Conservation (phyloP, 2,329 filamentous ascomycete genomes). For the Alternaria metachromatica region DNA sequence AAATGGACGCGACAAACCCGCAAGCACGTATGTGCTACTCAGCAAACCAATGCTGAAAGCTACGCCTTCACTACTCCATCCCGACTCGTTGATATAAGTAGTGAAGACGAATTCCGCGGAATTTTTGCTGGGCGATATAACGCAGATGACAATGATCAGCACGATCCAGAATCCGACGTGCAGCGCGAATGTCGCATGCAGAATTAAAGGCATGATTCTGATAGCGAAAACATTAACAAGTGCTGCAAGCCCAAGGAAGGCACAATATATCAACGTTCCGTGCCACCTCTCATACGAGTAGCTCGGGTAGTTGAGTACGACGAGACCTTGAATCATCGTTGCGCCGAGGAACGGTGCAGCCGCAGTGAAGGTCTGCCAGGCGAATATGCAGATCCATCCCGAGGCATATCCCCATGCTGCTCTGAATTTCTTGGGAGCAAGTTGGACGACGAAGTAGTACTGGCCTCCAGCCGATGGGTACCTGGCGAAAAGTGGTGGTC, state of each 20-base stretch:
- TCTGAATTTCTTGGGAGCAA: background rate
- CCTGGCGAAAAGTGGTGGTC: background rate
- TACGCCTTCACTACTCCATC: conserved; percentile 48
- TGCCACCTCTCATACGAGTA: conserved; percentile 55
- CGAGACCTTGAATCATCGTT: conserved; percentile 29
- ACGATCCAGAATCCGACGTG: conserved; percentile 57
- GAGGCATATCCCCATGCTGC: conserved; percentile 1
- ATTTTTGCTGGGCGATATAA: conserved; percentile 48
- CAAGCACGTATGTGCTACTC: conserved; percentile 27
- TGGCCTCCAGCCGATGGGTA: conserved; percentile 12
- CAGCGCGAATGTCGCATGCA: conserved; percentile 44
- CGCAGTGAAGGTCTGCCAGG: conserved; percentile 47
- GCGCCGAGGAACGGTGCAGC: conserved; percentile 25
- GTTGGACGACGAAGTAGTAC: conserved; percentile 11
- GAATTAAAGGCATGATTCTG: conserved; percentile 44
- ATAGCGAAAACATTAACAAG: conserved; percentile 54
- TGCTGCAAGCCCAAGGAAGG: conserved; percentile 54
- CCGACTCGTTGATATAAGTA: conserved; percentile 52
- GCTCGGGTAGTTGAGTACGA: conserved; percentile 43
- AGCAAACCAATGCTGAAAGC: conserved; percentile 49
- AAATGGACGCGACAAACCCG: conserved; percentile 15
- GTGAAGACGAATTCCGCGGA: conserved; percentile 52
- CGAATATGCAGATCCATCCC: conserved; percentile 36
- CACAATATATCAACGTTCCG: conserved; percentile 35
- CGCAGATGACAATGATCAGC: conserved; percentile 54